Conservation (phyloP, 768 basidiomycete species). For the Pholiota microspora region DNA sequence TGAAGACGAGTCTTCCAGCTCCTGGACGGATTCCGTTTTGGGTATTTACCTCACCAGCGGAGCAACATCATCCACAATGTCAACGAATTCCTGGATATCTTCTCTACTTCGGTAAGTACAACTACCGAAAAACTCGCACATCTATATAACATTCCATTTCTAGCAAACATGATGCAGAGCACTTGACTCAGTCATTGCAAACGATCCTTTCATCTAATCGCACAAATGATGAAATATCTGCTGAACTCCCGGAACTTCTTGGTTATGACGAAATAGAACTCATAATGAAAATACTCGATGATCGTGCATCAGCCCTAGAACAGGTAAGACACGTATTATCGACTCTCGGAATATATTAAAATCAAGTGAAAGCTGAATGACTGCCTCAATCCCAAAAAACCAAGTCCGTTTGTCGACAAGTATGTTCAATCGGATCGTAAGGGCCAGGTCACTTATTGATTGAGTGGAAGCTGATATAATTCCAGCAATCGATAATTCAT, state of each 20-base stretch:
- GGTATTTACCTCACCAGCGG: conserved; percentile 2
- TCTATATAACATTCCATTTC: neutral
- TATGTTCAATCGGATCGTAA: neutral
- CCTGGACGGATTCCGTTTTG: conserved; percentile 17
- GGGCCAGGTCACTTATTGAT: too few relatives aligned
- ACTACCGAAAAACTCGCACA: neutral
- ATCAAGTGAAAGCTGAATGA: conserved; percentile 12
- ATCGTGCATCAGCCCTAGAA: conserved; percentile 45
- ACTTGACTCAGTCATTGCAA: conserved; percentile 9
- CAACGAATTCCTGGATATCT: conserved; percentile 3
- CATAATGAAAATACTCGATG: conserved; percentile 63
- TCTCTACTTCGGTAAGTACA: conserved; percentile 12
- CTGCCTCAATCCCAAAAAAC: neutral
- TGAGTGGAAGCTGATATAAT: neutral
- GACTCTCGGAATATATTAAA: conserved; percentile 5
- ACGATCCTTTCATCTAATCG: conserved; percentile 45
- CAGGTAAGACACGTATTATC: conserved; percentile 39
- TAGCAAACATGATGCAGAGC: conserved; percentile 15
- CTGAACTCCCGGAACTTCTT: conserved; percentile 73
- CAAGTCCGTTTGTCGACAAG: too few relatives aligned
- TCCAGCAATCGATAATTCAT: conserved; percentile 12
- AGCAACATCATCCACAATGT: neutral
- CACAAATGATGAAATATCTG: conserved; percentile 71
- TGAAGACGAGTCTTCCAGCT: conserved; percentile 7
- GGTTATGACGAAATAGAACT: conserved; percentile 86